Evolutionary conservation across 768 basidiomycete genomes (phyloP), one percentile per base, ranked within the genome.

Genomic region (Lactarius vividus): DNA sequence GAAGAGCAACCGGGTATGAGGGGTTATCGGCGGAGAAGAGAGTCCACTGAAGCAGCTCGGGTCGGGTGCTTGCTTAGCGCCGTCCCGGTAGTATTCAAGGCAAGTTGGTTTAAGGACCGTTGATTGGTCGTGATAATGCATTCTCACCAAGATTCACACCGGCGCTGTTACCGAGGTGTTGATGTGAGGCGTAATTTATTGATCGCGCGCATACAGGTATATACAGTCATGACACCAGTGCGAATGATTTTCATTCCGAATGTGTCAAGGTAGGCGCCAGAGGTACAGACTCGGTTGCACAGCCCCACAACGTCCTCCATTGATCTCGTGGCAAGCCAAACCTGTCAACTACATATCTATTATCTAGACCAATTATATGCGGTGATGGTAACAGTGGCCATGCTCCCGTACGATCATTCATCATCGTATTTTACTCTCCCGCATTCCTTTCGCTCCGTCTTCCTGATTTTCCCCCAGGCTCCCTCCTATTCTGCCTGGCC

Each of bases 371-470:
- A 28, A 44, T 46, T 49, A 33, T 13, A 13, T 15, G 33, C 26
- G 35, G 11, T 65, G 65, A 66, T 61, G 64, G 59, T 23, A 65
- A 61, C 59, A 7, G 28, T 42, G 35, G 63, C 18, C 59, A 35
- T 57, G 28, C 26, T 52, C 46, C 26, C 40, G 9, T 31, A n/a
- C 28, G 61, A 61, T n/a, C 40, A 26, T 29, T 42, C 59, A 65
- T 65, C 64, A 65, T 40, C 35, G 42, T 26, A 39, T 56, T 49
- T 28, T 33, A 31, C 33, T 57, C 59, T 65, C 65, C 56, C 49
- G 57, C 61, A 20, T 39, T 39, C 28, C 11, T 4, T 39, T 20
- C 20, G 33, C 26, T 20, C 49, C 5, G 56, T 66, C 37, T 44
- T 18, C 3, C 35, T 55, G 15, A 42, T 55, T 8, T 58, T 9